Base-by-base conservation (phyloP, 148 eudicot genomes). In the Nepenthes gracilis region DNA sequence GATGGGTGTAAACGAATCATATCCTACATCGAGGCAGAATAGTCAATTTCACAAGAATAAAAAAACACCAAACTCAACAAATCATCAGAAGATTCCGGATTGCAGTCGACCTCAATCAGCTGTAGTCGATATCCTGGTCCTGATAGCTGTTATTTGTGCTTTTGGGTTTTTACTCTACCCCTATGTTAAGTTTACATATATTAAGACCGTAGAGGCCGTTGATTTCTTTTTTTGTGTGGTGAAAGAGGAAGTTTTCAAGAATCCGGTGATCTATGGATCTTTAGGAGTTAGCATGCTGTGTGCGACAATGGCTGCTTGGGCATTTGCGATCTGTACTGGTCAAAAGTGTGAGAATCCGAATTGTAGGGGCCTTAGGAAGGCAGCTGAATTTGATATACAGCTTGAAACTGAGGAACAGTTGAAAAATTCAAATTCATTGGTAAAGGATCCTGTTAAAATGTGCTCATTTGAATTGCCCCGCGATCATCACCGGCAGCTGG, bases 361-460 rank as follows among this genome's bases (percentile, higher is more conserved):
- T 9, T 89, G 97, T 34, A 85, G 71, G 10, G 94, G 97, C 45
- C 82, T 89, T 5, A 61, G 74, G 36, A 78, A 80, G 60, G 97
- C 90, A 0, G 87, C 94, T 57, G 87, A 86, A 50, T 89, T 89
- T 11, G 90, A 89, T 59, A 78, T 89, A 55, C 90, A 86, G 61
- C 71, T 89, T 36, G 97, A 86, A 67, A 83, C 97, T 0, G 90
- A 86, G 64, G 87, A 84, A 13, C 69, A 72, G 68, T 69, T 78
- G 34, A 89, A 78, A 68, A 83, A 72, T 49, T 79, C 84, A 1
- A 71, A 35, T 45, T 45, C 48, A 11, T 6, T 45, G 48, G 6
- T 11, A 6, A 45, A 45, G 48, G 74, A 62, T 60, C 71, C 75
- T 60, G 74, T 80, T 43, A 78, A 73, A 70, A 83, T 65, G 75